phyloP scores from a whole-genome alignment of 495 filamentous ascomycete genomes.

The Jackrogersella minutella region DNA sequence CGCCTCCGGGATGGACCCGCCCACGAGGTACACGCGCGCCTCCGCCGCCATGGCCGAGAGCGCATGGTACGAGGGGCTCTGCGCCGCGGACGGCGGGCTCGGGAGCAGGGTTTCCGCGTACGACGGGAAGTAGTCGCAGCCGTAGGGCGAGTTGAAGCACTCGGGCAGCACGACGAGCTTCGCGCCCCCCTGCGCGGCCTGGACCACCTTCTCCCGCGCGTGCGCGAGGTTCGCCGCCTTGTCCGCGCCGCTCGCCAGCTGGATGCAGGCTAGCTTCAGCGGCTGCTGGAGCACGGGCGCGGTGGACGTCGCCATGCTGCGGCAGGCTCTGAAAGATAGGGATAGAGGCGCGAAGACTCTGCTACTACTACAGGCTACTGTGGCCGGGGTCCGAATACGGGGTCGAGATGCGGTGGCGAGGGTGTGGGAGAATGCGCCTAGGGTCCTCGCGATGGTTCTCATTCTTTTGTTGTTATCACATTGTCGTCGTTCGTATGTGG shows the following conservation, averaged over 20 bases:
- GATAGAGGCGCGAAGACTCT: background rate
- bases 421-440: slow-evolving; percentile 15
- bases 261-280: slow-evolving; percentile 82
- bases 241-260: slow-evolving; percentile 80
- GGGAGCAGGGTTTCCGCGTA: slow-evolving; percentile 90
- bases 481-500: background rate
- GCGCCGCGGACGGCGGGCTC: slow-evolving; percentile 72
- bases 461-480: slow-evolving; percentile 28
- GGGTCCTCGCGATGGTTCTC: slow-evolving; percentile 27
- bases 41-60: slow-evolving; percentile 80
- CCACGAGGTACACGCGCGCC: slow-evolving; percentile 79
- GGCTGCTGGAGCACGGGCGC: slow-evolving; percentile 70
- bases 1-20: slow-evolving; percentile 91
- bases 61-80: slow-evolving; percentile 84
- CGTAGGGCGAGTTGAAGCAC: slow-evolving; percentile 99
- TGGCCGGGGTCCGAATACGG: background rate
- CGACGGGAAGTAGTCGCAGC: slow-evolving; percentile 85
- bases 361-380: background rate
- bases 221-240: slow-evolving; percentile 84
- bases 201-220: slow-evolving; percentile 82
- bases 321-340: slow-evolving; percentile 31
- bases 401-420: slow-evolving; percentile 1
- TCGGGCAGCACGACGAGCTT: slow-evolving; percentile 77
- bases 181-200: slow-evolving; percentile 78
- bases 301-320: slow-evolving; percentile 60